A percentile compares a stretch with the other conserved stretches of the same genome.
These are phyloP conservation scores for Aspergillus brunneoviolaceus DNA, from an alignment of 2,329 filamentous ascomycete species.

Conservation along the genomic window DNA sequence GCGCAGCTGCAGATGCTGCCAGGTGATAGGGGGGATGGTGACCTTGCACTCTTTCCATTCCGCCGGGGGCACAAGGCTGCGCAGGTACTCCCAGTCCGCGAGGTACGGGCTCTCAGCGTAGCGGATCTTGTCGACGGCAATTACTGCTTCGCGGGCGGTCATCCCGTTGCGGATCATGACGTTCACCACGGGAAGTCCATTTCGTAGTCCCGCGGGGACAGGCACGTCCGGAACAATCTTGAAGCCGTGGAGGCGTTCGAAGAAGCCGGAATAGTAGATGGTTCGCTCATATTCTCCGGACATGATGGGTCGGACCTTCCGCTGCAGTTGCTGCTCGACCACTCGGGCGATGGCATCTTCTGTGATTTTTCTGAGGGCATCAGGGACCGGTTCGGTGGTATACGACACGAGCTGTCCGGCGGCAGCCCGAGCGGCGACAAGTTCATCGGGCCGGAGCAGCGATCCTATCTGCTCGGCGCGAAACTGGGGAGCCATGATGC, in stretches of 20 bases:
- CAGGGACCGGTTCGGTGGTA: neutral
- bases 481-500: slow-evolving; percentile 12
- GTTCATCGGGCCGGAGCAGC: slow-evolving; percentile 22
- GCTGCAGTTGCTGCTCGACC: slow-evolving; percentile 20
- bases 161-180: neutral
- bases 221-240: slow-evolving; percentile 9
- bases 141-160: neutral
- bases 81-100: slow-evolving; percentile 50
- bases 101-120: slow-evolving; percentile 34
- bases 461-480: slow-evolving; percentile 30
- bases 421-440: slow-evolving; percentile 17
- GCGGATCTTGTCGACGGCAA: slow-evolving; percentile 6
- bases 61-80: slow-evolving; percentile 55
- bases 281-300: slow-evolving; percentile 25
- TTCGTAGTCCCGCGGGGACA: slow-evolving; percentile 4
- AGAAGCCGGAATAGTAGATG: slow-evolving; percentile 27
- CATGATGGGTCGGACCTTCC: slow-evolving; percentile 20
- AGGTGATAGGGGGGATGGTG: slow-evolving; percentile 59
- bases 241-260: slow-evolving; percentile 23
- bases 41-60: slow-evolving; percentile 60
- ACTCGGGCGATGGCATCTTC: slow-evolving; percentile 18
- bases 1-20: slow-evolving; percentile 61
- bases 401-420: slow-evolving; percentile 7
- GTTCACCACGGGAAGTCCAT: neutral
- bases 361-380: slow-evolving; percentile 7